A percentile compares a stretch with the other conserved stretches of the same genome.
Conservation (phyloP, 805 yeast genomes). For the Vanderwaltozyma verrucispora region DNA sequence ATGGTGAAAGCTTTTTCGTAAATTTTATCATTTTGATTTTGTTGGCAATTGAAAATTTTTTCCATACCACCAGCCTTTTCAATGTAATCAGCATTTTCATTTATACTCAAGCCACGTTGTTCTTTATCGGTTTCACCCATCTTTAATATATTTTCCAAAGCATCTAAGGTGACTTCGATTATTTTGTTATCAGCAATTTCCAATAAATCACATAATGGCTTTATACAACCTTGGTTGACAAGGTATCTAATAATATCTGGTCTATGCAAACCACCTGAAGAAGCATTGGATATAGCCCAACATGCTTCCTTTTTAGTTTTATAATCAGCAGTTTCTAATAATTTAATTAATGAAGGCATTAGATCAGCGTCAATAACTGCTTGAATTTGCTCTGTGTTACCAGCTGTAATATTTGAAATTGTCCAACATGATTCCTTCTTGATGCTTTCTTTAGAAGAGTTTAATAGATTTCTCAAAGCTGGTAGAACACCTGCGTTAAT, state of each 20-base stretch:
- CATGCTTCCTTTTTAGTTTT: slow-evolving; percentile 97
- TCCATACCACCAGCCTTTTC: slow-evolving; percentile 99
- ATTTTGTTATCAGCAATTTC: slow-evolving; percentile 83
- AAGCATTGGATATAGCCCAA: slow-evolving; percentile 98
- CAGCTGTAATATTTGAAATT: slow-evolving; percentile 95
- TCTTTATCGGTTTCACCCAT: slow-evolving; percentile 93
- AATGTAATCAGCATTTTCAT: slow-evolving; percentile 81
- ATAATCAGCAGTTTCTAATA: slow-evolving; percentile 77
- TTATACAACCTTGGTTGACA: slow-evolving; percentile 92
- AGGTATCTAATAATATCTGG: slow-evolving; percentile 92
- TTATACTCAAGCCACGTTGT: slow-evolving; percentile 52
- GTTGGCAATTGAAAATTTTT: slow-evolving; percentile 87
- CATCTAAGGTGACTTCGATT: slow-evolving; percentile 91
- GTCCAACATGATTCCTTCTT: slow-evolving; percentile 99
- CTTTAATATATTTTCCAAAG: slow-evolving; percentile 84
- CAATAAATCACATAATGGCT: slow-evolving; percentile 89
- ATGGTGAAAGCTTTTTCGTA: slow-evolving; percentile 84
- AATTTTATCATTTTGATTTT: slow-evolving; percentile 82
- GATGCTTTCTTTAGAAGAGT: slow-evolving; percentile 81
- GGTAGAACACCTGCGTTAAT: slow-evolving; percentile 87
- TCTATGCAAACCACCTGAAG: slow-evolving; percentile 84
- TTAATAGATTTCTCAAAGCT: slow-evolving; percentile 69
- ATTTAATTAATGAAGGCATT: slow-evolving; percentile 80
- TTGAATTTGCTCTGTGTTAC: slow-evolving; percentile 90
- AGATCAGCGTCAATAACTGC: slow-evolving; percentile 92